phyloP scores from a whole-genome alignment of 345 rosid genomes.

The Heritiera littoralis region DNA sequence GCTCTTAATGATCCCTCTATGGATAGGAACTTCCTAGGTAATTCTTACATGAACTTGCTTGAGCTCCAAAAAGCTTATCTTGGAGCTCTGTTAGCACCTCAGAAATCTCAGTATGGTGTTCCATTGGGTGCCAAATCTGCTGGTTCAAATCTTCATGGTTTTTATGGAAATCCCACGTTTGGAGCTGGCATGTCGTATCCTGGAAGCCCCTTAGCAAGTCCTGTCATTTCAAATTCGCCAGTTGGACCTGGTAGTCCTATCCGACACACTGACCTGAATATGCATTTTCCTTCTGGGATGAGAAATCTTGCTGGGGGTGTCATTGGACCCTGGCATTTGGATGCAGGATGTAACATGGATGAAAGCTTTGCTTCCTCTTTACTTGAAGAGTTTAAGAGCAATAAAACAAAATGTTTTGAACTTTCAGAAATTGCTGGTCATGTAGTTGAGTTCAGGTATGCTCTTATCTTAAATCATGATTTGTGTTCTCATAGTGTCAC shows the following conservation, averaged over 20 bases:
- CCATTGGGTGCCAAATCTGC: constrained; percentile 54
- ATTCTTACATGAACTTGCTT: constrained; percentile 56
- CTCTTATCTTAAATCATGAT: neutral
- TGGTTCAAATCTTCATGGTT: constrained; percentile 57
- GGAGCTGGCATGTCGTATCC: constrained; percentile 64
- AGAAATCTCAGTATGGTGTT: constrained; percentile 58
- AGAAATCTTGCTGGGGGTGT: constrained; percentile 55
- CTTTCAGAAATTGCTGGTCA: constrained; percentile 71
- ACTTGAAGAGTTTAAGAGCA: constrained; percentile 74
- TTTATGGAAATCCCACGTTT: constrained; percentile 55
- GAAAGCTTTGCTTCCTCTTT: constrained; percentile 60
- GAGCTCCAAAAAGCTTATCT: constrained; percentile 69
- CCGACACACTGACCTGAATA: constrained; percentile 51
- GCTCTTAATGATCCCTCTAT: constrained; percentile 50
- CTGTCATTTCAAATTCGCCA: constrained; percentile 55
- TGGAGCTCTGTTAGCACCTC: constrained; percentile 50
- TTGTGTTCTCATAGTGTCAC: neutral
- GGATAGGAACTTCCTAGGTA: constrained; percentile 55
- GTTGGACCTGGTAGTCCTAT: constrained; percentile 57
- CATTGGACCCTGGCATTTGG: constrained; percentile 62
- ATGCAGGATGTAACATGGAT: constrained; percentile 44
- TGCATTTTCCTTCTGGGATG: constrained; percentile 53
- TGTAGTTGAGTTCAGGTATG: constrained; percentile 75
- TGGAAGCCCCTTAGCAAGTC: constrained; percentile 64
- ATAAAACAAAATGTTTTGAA: constrained; percentile 65